Percentiles rank a stretch among this genome's conserved stretches.
Conservation (phyloP, 2,329 filamentous ascomycete genomes). For the Stachybotrys echinatus region DNA sequence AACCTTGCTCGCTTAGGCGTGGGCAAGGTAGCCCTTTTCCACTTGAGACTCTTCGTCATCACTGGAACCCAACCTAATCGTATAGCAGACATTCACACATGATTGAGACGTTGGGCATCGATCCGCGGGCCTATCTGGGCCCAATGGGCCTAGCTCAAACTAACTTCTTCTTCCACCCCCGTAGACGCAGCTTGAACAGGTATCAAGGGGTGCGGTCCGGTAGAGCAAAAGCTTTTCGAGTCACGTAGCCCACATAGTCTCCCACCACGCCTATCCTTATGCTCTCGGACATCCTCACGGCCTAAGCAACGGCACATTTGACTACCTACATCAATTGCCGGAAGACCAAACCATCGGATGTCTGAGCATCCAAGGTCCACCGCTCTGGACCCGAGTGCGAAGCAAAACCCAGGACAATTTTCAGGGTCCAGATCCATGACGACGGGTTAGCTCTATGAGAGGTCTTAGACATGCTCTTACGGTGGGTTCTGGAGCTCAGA, state of each 20-base stretch:
- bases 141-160: too few species aligned
- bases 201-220: too few species aligned
- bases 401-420: background rate
- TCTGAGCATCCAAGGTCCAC: background rate
- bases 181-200: too few species aligned
- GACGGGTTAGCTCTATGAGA: background rate
- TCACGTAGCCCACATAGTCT: background rate
- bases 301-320: background rate
- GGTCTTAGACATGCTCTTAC: background rate
- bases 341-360: background rate
- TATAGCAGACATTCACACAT: too few species aligned
- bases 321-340: background rate
- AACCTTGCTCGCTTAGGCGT: too few species aligned
- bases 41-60: too few species aligned
- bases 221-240: background rate
- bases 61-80: too few species aligned
- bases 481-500: background rate
- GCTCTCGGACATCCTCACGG: background rate
- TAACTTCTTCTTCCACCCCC: too few species aligned
- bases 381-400: background rate
- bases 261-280: background rate
- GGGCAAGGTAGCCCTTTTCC: too few species aligned
- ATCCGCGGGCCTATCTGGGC: too few species aligned
- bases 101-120: too few species aligned
- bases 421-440: background rate